Conservation (phyloP, 306 rosid genomes). For the Corylus avellana region DNA sequence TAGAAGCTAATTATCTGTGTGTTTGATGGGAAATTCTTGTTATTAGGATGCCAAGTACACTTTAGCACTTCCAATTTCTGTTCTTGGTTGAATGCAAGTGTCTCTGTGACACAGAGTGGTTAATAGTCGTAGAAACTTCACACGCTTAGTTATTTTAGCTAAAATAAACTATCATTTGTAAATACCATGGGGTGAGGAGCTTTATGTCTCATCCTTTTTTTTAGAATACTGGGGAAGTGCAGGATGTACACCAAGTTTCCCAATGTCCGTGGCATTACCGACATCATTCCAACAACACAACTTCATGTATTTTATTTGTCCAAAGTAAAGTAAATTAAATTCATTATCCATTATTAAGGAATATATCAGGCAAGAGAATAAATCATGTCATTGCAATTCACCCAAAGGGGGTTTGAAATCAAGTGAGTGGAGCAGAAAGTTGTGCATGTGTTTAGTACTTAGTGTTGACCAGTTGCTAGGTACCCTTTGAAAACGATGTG, state of each 20-base stretch:
- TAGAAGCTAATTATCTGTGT: too few relatives aligned
- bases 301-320: not conserved
- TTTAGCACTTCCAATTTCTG: not conserved
- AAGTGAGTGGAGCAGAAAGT: not conserved
- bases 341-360: not conserved
- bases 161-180: not conserved
- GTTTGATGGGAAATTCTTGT: too few relatives aligned
- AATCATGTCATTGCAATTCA: not conserved
- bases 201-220: not conserved
- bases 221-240: not conserved
- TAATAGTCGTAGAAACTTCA: not conserved
- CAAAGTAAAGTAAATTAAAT: not conserved
- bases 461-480: not conserved
- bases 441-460: not conserved
- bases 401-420: not conserved
- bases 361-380: not conserved
- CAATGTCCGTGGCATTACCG: not conserved
- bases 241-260: not conserved
- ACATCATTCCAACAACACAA: not conserved
- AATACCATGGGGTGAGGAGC: not conserved
- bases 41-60: not conserved
- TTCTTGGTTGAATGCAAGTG: not conserved
- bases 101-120: not conserved
- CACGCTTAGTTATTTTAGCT: not conserved
- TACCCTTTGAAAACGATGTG: not conserved